Conservation (phyloP, 73 alveolate genomes). For the Paraurostyla sp. region DNA sequence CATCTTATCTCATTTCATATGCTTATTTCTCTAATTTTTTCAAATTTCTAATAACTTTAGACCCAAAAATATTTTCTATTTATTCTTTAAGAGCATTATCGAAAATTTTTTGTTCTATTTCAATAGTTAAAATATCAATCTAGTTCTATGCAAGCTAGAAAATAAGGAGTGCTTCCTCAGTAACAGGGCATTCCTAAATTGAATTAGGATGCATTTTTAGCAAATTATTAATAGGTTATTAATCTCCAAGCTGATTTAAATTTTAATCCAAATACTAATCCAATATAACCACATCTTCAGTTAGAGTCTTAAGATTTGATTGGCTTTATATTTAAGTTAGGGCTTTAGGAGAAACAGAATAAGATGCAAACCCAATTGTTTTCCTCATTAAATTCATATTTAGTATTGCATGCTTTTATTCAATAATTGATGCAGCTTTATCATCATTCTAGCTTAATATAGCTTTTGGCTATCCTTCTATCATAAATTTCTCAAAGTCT, state of each 20-base stretch:
- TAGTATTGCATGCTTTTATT: background rate
- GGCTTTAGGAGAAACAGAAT: slow-evolving; percentile 30
- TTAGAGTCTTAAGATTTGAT: background rate
- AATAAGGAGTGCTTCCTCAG: slow-evolving; percentile 17
- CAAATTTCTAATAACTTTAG: background rate
- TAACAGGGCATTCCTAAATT: background rate
- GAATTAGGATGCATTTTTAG: background rate
- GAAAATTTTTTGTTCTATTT: background rate
- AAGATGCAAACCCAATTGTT: background rate
- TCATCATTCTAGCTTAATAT: background rate
- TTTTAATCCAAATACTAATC: background rate
- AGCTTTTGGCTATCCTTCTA: slow-evolving; percentile 26
- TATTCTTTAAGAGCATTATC: background rate
- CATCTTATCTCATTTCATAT: background rate
- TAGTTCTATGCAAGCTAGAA: background rate
- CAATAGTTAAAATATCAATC: slow-evolving; percentile 12
- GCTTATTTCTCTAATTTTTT: background rate
- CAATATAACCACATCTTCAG: too few relatives aligned
- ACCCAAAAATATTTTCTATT: background rate
- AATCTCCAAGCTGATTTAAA: background rate
- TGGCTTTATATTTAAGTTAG: background rate
- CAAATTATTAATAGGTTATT: background rate
- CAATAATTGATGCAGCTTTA: background rate
- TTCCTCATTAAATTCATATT: background rate
- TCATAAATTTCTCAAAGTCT: background rate